These are phyloP conservation scores for Santalum album DNA, from an alignment of 164 flowering plant genomes.

Conservation along the genomic window DNA sequence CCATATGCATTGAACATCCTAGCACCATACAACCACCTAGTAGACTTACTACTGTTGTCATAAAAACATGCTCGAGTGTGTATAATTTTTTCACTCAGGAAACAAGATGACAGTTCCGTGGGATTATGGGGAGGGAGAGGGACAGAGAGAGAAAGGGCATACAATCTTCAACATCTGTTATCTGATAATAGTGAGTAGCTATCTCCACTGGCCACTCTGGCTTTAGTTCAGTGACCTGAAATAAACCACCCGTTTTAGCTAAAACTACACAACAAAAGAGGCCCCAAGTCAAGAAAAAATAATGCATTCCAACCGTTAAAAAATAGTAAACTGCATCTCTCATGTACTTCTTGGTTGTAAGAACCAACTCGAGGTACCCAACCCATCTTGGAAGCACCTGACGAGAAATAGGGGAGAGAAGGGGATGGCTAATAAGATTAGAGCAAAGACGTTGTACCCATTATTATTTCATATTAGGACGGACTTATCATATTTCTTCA, in stretches of 20 bases:
- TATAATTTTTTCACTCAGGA: too few relatives aligned
- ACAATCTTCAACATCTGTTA: constrained; percentile 93
- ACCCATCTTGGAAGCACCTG: constrained; percentile 93
- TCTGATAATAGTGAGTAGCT: constrained; percentile 87
- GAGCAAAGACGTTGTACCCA: constrained; percentile 1
- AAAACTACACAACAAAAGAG: not conserved
- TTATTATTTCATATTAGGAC: too few relatives aligned
- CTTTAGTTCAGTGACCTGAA: constrained; percentile 83
- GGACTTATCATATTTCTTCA: too few relatives aligned
- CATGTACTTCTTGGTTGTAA: constrained; percentile 94
- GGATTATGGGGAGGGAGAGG: too few relatives aligned
- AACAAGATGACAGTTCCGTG: too few relatives aligned
- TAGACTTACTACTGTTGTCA: too few relatives aligned
- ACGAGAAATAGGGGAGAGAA: constrained; percentile 2
- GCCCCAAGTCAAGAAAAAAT: not conserved
- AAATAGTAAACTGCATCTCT: constrained; percentile 42
- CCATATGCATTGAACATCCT: too few relatives aligned
- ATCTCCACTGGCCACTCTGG: constrained; percentile 94
- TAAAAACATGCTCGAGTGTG: too few relatives aligned
- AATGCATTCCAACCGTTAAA: not conserved
- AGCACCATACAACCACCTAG: too few relatives aligned
- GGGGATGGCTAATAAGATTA: constrained; percentile 1
- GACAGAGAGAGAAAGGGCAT: constrained; percentile 20
- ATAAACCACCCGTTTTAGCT: constrained; percentile 3
- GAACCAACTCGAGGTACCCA: constrained; percentile 80